Evolutionary conservation across 495 filamentous ascomycete species (phyloP), one percentile per base, ranked within the genome.

Genomic region (Xylaria acuta): DNA sequence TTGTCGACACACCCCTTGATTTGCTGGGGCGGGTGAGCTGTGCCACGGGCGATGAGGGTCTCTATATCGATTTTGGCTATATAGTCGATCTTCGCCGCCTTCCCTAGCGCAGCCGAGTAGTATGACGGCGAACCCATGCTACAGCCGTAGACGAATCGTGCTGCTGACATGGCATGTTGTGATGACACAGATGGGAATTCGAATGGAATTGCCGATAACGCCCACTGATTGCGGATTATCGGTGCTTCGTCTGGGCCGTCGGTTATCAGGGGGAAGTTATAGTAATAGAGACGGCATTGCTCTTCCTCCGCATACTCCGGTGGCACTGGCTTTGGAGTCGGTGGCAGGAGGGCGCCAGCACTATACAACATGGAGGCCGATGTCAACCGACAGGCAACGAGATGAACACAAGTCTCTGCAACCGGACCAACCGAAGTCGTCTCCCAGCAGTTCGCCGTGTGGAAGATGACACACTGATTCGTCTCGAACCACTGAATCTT

Each of bases 361-460:
- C 80, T 87, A 76, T 88, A 92, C 49, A 92, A 81, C 16, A 91
- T 71, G 4, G 86, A 84, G 3, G 87, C 86, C 22, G 87, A 88
- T 0, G 88, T 92, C 65, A 90, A 78, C 43, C 90, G 87, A 78
- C 90, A 92, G 30, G 84, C 84, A 0, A 92, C 82, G 76, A 92
- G 83, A 67, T 90, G 88, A 14, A 92, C 86, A 8, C 81, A 80
- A 34, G 75, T 80, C 64, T 73, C 76, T 34, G 65, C 49, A 2
- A 69, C 54, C 32, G 81, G 77, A 18, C 47, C 6, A 30, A 27
- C 64, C 27, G 67, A 47, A 1, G 16, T 53, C 11, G 67, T 75
- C 56, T 90, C 87, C 90, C 90, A 92, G 41, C 87, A 87, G 67
- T 90, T 92, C 6, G 88, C 90, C 5, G 89, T 90, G 73, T 92